Evolutionary conservation across 371 early-diverging fungal genomes (phyloP).

Genomic region (Amoeboaphelidium protococcarum): DNA sequence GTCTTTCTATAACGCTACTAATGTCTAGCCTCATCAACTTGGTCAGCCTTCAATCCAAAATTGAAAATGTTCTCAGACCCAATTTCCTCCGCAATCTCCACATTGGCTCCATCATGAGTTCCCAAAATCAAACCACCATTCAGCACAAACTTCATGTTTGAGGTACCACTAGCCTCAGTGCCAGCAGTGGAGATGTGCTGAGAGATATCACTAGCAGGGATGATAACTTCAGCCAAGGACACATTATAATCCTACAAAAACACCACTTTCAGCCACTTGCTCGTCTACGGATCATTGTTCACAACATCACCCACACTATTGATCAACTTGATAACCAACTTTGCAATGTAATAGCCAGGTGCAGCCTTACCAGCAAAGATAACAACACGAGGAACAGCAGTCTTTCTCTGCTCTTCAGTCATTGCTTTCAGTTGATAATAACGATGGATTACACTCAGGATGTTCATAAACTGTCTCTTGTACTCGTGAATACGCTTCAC

Average conservation of each 20-base stretch:
- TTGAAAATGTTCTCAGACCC: slow-evolving; percentile 77
- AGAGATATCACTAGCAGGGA: slow-evolving; percentile 78
- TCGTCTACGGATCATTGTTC: slow-evolving; percentile 43
- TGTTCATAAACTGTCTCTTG: slow-evolving; percentile 90
- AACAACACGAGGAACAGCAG: slow-evolving; percentile 41
- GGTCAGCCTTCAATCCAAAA: slow-evolving; percentile 56
- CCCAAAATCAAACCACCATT: slow-evolving; percentile 66
- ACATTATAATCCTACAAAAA: slow-evolving; percentile 85
- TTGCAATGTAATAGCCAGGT: slow-evolving; percentile 83
- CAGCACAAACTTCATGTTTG: slow-evolving; percentile 58
- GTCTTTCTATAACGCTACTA: slow-evolving; percentile 39
- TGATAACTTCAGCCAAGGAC: slow-evolving; percentile 41
- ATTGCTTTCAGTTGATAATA: slow-evolving; percentile 46
- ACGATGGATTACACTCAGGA: slow-evolving; percentile 34
- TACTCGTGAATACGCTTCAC: slow-evolving; percentile 67
- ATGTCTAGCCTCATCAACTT: slow-evolving; percentile 71
- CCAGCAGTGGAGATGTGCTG: slow-evolving; percentile 73
- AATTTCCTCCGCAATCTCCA: slow-evolving; percentile 76
- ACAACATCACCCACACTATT: slow-evolving; percentile 55
- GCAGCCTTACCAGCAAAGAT: slow-evolving; percentile 27
- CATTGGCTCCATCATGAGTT: slow-evolving; percentile 47
- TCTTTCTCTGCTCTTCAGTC: slow-evolving; percentile 24
- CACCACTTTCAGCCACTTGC: slow-evolving; percentile 42
- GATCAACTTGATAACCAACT: slow-evolving; percentile 80
- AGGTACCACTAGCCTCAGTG: slow-evolving; percentile 85